These are phyloP conservation scores for Agaricus blazei DNA, from an alignment of 768 basidiomycete genomes.

Conservation along the genomic window DNA sequence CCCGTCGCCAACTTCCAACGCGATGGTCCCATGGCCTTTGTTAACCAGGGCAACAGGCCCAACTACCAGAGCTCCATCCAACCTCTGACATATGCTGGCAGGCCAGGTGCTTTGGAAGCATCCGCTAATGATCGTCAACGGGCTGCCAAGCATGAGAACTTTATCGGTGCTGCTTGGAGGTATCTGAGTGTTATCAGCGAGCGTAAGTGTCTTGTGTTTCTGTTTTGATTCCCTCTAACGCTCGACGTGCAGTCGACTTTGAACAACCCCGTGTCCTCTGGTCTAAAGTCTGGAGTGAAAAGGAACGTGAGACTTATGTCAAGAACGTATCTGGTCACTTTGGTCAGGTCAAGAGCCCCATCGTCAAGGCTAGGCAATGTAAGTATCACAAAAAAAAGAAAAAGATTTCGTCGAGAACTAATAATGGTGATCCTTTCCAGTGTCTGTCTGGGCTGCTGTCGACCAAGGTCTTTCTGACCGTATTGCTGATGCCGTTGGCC, in stretches of 20 bases:
- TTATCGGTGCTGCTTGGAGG: constrained; percentile 62
- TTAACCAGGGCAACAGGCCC: constrained; percentile 80
- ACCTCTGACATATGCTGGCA: constrained; percentile 59
- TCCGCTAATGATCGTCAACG: constrained; percentile 33
- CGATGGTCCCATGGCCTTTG: constrained; percentile 62
- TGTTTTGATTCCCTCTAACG: not conserved
- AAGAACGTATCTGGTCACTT: constrained; percentile 65
- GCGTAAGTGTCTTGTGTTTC: constrained; percentile 41
- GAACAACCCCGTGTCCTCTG: constrained; percentile 77
- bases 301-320: constrained; percentile 55
- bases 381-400: constrained; percentile 21
- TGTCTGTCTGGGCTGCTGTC: constrained; percentile 77
- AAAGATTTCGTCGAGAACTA: not conserved
- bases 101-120: constrained; percentile 41
- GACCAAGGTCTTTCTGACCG: constrained; percentile 70
- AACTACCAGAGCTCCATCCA: constrained; percentile 82
- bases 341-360: constrained; percentile 51
- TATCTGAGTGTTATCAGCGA: constrained; percentile 75
- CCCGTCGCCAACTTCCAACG: constrained; percentile 91
- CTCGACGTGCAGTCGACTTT: constrained; percentile 57
- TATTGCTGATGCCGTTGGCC: constrained; percentile 71
- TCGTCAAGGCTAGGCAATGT: constrained; percentile 64
- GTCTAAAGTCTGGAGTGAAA: constrained; percentile 60
- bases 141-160: constrained; percentile 62
- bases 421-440: constrained; percentile 26